A percentile compares a stretch with the other conserved stretches of the same genome.
Conservation (phyloP, 2,329 filamentous ascomycete species). For the Alternaria atra region DNA sequence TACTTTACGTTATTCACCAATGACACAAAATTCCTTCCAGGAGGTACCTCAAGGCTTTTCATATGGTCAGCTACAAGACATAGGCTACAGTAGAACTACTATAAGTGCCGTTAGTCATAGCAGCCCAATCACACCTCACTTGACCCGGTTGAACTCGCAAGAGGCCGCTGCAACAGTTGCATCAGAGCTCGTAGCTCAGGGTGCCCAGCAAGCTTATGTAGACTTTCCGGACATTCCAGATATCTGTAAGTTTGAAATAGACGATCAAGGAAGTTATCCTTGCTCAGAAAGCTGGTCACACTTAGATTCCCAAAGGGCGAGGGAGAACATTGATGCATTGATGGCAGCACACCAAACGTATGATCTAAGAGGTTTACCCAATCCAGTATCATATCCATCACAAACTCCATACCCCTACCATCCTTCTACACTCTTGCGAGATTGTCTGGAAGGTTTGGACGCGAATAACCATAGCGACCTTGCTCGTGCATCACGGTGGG, state of each 20-base stretch:
- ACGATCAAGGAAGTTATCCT: background rate
- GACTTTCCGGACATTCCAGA: background rate
- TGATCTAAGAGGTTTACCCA: background rate
- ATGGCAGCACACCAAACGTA: slow-evolving; percentile 7
- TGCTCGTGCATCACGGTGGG: background rate
- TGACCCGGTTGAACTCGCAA: background rate
- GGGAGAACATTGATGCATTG: slow-evolving; percentile 5
- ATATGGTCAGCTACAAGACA: background rate
- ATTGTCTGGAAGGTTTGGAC: background rate
- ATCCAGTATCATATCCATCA: background rate
- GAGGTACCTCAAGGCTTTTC: background rate
- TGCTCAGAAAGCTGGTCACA: background rate
- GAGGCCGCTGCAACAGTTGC: slow-evolving; percentile 4
- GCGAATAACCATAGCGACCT: background rate
- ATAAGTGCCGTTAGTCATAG: background rate
- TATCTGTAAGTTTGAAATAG: background rate
- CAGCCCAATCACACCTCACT: background rate
- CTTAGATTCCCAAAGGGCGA: background rate
- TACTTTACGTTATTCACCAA: background rate
- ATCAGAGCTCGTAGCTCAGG: background rate
- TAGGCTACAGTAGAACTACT: background rate
- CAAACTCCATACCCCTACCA: background rate
- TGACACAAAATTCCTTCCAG: background rate
- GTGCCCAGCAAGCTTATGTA: background rate
- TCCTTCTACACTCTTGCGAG: background rate